Evolutionary conservation across 148 eudicot species (phyloP), one percentile per base, ranked within the genome.

Genomic region (Drosera capensis): DNA sequence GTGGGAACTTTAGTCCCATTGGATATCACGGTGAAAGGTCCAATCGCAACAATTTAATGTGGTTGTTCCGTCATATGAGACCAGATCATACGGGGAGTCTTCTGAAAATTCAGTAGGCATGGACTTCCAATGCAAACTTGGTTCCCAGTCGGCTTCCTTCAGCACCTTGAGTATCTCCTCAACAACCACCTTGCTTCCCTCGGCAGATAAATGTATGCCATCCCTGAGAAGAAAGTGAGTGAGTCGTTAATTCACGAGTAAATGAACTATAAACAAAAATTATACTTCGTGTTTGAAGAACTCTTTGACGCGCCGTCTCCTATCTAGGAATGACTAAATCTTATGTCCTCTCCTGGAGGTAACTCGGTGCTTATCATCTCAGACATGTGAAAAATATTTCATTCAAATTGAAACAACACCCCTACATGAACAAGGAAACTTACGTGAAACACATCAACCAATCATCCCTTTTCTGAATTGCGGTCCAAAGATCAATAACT

Each of bases 381-480:
- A n/a, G n/a, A n/a, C n/a, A n/a, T n/a, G n/a, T n/a, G n/a, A n/a
- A n/a, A n/a, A n/a, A n/a, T n/a, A n/a, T n/a, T n/a, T n/a, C n/a
- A n/a, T n/a, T n/a, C n/a, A n/a, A n/a, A 40, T 16, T 40, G 3
- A 40, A 40, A 40, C n/a, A n/a, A n/a, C n/a, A n/a, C n/a, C n/a
- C n/a, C n/a, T n/a, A 44, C 4, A 44, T 44, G 43, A 28, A 16
- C 50, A 41, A 43, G 43, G 2, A 55, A 49, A 63, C 93, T 75
- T 70, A 90, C 97, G 80, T 80, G 48, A 90, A 84, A 65, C 82
- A 84, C 48, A 59, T 71, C 62, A 44, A 29, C 95, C 97, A 84
- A 65, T 84, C 77, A 40, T 80, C 76, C 65, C 68, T 68, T 37
- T 59, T 73, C 72, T 80, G 97, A 49, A 90, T 46, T 45, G 93